Conservation (phyloP, 768 basidiomycete genomes). For the Russula dissimulans region DNA sequence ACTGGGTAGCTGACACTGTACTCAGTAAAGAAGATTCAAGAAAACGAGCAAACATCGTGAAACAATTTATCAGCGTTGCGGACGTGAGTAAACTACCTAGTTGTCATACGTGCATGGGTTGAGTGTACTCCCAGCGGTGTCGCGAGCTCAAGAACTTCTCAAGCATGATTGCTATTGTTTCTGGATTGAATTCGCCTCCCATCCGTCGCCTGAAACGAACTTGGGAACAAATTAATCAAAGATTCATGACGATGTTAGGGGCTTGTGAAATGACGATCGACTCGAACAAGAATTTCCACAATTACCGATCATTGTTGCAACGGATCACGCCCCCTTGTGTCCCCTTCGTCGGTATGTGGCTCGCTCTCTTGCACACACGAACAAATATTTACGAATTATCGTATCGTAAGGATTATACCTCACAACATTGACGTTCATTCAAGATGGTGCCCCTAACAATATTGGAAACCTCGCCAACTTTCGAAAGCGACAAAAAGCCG, state of each 20-base stretch:
- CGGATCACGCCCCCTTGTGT: conserved; percentile 87
- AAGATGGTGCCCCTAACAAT: conserved; percentile 89
- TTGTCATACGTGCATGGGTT: conserved; percentile 7
- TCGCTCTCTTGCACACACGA: not conserved
- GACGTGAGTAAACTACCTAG: conserved; percentile 51
- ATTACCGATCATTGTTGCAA: conserved; percentile 79
- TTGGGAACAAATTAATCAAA: conserved; percentile 79
- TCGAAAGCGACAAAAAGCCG: conserved; percentile 87
- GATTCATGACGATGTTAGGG: conserved; percentile 62
- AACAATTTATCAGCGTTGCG: conserved; percentile 85
- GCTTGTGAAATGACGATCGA: conserved; percentile 86
- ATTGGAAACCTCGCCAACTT: conserved; percentile 86
- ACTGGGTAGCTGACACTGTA: conserved; percentile 87
- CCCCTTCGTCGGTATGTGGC: conserved; percentile 79
- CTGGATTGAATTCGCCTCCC: conserved; percentile 88
- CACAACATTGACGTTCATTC: conserved; percentile 94
- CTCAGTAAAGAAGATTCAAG: conserved; percentile 73
- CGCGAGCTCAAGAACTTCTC: conserved; percentile 88
- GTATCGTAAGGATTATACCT: conserved; percentile 74
- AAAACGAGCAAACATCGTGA: conserved; percentile 71
- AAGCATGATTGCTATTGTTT: conserved; percentile 92
- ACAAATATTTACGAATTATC: not conserved
- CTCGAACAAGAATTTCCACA: conserved; percentile 88
- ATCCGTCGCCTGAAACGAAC: conserved; percentile 89
- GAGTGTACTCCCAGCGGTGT: conserved; percentile 53